Percentiles rank a stretch among this genome's conserved stretches.
Conservation (phyloP, 306 rosid genomes). For the Amphicarpaea edgeworthii region DNA sequence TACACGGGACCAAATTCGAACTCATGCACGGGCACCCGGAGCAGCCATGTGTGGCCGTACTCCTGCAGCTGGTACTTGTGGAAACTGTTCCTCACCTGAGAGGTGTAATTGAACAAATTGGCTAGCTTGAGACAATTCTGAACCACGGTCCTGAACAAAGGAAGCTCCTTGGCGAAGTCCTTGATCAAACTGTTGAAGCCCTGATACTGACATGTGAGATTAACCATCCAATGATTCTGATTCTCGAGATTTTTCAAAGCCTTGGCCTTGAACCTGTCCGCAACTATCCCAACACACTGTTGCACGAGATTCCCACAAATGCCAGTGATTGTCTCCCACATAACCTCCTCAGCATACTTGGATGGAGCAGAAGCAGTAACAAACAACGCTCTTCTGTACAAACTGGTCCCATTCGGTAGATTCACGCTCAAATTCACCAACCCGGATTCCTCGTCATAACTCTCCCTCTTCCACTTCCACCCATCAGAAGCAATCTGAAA, state of each 20-base stretch:
- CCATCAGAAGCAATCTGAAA: slow-evolving; percentile 87
- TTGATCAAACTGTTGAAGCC: slow-evolving; percentile 73
- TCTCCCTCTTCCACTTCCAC: slow-evolving; percentile 64
- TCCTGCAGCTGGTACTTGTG: slow-evolving; percentile 82
- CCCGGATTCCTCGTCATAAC: slow-evolving; percentile 54
- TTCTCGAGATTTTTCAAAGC: slow-evolving; percentile 84
- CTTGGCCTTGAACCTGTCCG: slow-evolving; percentile 82
- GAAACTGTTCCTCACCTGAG: slow-evolving; percentile 67
- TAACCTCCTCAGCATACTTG: slow-evolving; percentile 79
- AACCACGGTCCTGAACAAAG: slow-evolving; percentile 61
- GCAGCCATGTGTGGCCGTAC: slow-evolving; percentile 67
- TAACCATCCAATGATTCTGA: slow-evolving; percentile 94
- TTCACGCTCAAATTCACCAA: slow-evolving; percentile 81
- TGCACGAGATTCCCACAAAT: slow-evolving; percentile 78
- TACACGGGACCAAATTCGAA: slow-evolving; percentile 54
- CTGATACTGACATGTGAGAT: slow-evolving; percentile 88
- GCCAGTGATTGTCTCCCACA: slow-evolving; percentile 89
- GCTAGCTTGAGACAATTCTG: slow-evolving; percentile 79
- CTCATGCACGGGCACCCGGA: slow-evolving; percentile 62
- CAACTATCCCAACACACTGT: slow-evolving; percentile 91
- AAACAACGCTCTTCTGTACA: slow-evolving; percentile 81
- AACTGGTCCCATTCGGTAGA: slow-evolving; percentile 91
- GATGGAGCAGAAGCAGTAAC: slow-evolving; percentile 76
- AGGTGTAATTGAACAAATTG: slow-evolving; percentile 71
- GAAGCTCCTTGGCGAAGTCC: slow-evolving; percentile 77